A percentile compares a stretch with the other conserved stretches of the same genome.
phyloP scores from a whole-genome alignment of 306 rosid species.

The Casuarina cunninghamiana region DNA sequence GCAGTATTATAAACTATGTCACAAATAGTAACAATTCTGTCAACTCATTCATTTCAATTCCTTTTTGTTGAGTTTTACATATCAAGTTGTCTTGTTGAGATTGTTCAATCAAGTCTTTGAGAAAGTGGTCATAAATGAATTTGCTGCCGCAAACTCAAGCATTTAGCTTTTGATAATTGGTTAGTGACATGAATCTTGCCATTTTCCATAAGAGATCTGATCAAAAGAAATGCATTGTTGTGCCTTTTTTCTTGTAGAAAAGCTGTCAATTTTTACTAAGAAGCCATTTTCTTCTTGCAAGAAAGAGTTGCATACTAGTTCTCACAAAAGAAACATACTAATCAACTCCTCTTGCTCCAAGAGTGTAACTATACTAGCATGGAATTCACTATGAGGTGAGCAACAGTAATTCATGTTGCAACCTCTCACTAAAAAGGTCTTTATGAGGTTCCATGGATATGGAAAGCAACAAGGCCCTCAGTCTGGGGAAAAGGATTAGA shows the following conservation, averaged over 20 bases:
- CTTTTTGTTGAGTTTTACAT: slow-evolving; percentile 17
- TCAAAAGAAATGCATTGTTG: not conserved
- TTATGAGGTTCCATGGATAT: too few species aligned
- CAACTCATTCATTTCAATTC: too few species aligned
- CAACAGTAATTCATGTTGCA: too few species aligned
- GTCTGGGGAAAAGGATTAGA: too few species aligned
- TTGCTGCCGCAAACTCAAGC: not conserved
- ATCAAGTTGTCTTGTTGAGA: not conserved
- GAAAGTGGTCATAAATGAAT: not conserved
- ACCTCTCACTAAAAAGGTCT: too few species aligned
- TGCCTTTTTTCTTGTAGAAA: not conserved
- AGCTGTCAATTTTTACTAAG: not conserved
- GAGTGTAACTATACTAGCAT: too few species aligned
- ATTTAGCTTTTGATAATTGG: slow-evolving; percentile 1
- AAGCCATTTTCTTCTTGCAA: too few species aligned
- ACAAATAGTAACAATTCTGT: not conserved
- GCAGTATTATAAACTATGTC: not conserved
- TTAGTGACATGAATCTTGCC: not conserved
- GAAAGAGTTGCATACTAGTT: too few species aligned
- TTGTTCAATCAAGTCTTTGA: not conserved
- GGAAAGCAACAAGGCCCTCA: too few species aligned
- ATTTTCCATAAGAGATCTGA: not conserved
- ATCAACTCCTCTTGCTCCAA: not conserved
- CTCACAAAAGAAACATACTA: not conserved
- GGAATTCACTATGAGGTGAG: too few species aligned